phyloP scores from a whole-genome alignment of 306 rosid genomes.

The Mucuna pruriens region DNA sequence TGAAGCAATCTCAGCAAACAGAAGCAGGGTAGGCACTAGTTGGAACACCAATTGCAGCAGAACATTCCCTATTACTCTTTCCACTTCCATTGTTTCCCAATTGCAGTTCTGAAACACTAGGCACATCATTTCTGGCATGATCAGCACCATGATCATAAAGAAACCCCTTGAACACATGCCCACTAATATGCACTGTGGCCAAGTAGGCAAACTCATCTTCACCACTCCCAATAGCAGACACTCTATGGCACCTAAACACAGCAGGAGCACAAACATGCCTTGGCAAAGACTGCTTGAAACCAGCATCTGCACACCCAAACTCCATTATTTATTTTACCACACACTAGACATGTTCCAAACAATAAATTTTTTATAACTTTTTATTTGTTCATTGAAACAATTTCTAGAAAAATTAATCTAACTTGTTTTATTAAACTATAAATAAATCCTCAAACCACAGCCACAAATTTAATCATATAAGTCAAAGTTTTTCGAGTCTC shows the following conservation, averaged over 20 bases:
- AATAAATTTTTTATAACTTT: background rate
- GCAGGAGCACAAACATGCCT: slow-evolving; percentile 72
- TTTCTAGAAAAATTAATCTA: background rate
- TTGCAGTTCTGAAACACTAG: slow-evolving; percentile 59
- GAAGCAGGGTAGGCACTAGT: slow-evolving; percentile 55
- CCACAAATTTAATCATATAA: too few relatives aligned
- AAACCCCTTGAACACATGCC: slow-evolving; percentile 83
- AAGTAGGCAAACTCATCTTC: slow-evolving; percentile 72
- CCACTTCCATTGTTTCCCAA: slow-evolving; percentile 58
- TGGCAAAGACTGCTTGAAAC: slow-evolving; percentile 64
- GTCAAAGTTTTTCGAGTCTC: too few relatives aligned
- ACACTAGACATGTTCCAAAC: background rate
- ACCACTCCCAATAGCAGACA: slow-evolving; percentile 70
- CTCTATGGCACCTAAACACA: slow-evolving; percentile 79
- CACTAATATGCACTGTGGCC: slow-evolving; percentile 78
- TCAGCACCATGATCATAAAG: slow-evolving; percentile 81
- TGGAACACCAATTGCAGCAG: slow-evolving; percentile 55
- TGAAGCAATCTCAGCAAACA: slow-evolving; percentile 49
- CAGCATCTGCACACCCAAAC: slow-evolving; percentile 57
- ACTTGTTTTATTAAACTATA: too few relatives aligned
- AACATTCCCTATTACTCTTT: slow-evolving; percentile 54
- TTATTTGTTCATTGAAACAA: background rate
- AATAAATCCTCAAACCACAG: too few relatives aligned
- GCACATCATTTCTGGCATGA: slow-evolving; percentile 48
- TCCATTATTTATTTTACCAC: slow-evolving; percentile 1